A percentile compares a stretch with the other conserved stretches of the same genome.
phyloP scores from a whole-genome alignment of 2,329 filamentous ascomycete species.

The Byssoonygena ceratinophila region DNA sequence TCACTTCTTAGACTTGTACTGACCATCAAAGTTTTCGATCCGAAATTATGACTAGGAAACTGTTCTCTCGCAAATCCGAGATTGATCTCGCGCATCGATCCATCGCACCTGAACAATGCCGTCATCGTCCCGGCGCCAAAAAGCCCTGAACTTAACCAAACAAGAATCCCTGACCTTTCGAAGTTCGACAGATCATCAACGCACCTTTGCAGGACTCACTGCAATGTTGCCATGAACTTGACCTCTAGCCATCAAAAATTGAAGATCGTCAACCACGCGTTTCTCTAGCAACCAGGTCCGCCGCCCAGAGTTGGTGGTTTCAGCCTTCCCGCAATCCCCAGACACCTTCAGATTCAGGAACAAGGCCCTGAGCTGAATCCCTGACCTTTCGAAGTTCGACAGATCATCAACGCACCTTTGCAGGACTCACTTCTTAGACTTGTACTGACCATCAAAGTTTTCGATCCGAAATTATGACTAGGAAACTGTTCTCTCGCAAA shows the following conservation, averaged over 20 bases:
- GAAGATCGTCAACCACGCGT: no score
- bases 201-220: no score
- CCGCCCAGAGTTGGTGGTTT: background rate
- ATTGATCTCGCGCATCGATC: background rate
- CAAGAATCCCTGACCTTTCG: no score
- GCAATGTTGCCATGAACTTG: no score
- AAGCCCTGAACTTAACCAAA: no score
- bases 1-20: no score
- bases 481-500: background rate
- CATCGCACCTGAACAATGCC: background rate
- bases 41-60: slow-evolving; percentile 2
- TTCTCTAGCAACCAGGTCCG: background rate
- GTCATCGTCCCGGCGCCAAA: background rate
- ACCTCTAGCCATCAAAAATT: no score
- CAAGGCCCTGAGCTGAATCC: no score
- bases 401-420: no score
- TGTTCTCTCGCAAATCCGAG: background rate
- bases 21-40: background rate
- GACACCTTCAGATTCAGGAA: background rate
- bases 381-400: no score
- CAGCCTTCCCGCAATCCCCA: background rate
- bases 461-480: slow-evolving; percentile 1
- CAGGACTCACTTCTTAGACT: no score
- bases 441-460: background rate
- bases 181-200: no score